phyloP scores from a whole-genome alignment of 2,329 filamentous ascomycete genomes.

The Aspergillus novoparasiticus region DNA sequence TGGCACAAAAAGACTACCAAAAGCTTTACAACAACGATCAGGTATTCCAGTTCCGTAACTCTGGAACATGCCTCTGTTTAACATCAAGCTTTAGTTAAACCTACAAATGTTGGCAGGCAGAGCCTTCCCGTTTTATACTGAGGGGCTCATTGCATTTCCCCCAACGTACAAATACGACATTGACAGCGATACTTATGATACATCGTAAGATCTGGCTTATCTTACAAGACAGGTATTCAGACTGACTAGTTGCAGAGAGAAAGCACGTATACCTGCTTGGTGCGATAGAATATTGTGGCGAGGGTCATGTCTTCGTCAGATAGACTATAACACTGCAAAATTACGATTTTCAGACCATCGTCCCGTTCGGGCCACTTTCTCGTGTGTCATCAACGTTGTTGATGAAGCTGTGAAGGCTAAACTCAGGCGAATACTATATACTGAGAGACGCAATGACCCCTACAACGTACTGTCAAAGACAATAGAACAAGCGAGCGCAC shows the following conservation, averaged over 20 bases:
- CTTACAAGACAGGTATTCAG: neutral
- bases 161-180: conserved; percentile 97
- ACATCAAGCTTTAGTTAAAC: conserved; percentile 66
- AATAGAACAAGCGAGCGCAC: conserved; percentile 27
- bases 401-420: conserved; percentile 72
- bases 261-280: conserved; percentile 93
- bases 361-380: conserved; percentile 90
- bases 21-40: conserved; percentile 90
- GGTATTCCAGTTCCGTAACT: conserved; percentile 44
- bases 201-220: conserved; percentile 63
- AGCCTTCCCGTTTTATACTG: conserved; percentile 88
- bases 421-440: conserved; percentile 75
- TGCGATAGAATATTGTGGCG: conserved; percentile 91
- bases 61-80: conserved; percentile 13
- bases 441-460: conserved; percentile 65
- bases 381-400: conserved; percentile 78
- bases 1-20: conserved; percentile 72
- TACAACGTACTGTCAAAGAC: conserved; percentile 44
- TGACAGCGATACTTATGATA: conserved; percentile 86
- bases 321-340: conserved; percentile 79
- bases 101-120: conserved; percentile 93
- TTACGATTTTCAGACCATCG: conserved; percentile 91
- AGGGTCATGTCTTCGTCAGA: conserved; percentile 78
- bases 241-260: conserved; percentile 66
- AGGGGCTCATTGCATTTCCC: conserved; percentile 82